Conservation (phyloP, 495 filamentous ascomycete genomes). For the Corynascus novoguineensis region DNA sequence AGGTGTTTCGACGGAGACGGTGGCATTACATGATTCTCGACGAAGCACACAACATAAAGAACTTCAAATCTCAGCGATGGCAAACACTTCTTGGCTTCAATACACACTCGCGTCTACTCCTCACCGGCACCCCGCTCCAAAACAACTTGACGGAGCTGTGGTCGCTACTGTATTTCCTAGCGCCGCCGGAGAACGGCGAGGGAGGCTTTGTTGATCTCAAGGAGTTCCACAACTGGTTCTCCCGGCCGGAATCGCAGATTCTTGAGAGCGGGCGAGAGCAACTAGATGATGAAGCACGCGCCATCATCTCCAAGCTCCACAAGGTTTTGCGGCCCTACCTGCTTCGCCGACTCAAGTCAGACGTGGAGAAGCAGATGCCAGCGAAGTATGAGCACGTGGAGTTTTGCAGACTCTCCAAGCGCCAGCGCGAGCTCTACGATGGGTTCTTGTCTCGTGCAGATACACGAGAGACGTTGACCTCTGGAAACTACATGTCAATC, state of each 20-base stretch:
- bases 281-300: conserved; percentile 86
- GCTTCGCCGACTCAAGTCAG: conserved; percentile 85
- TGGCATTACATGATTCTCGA: conserved; percentile 99
- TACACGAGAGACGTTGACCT: conserved; percentile 81
- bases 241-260: conserved; percentile 88
- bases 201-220: conserved; percentile 83
- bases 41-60: conserved; percentile 99
- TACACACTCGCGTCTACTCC: conserved; percentile 75
- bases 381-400: conserved; percentile 96
- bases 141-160: conserved; percentile 96
- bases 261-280: conserved; percentile 88
- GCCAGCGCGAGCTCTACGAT: conserved; percentile 93
- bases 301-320: conserved; percentile 85
- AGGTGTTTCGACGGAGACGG: conserved; percentile 82
- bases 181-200: conserved; percentile 80
- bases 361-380: conserved; percentile 99
- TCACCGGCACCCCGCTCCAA: conserved; percentile 94
- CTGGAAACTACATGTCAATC: conserved; percentile 94
- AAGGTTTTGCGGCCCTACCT: conserved; percentile 89
- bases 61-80: conserved; percentile 96
- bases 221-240: conserved; percentile 92
- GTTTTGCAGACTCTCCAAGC: conserved; percentile 87
- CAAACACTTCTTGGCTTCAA: conserved; percentile 89
- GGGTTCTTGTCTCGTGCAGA: conserved; percentile 93
- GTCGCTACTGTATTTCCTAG: conserved; percentile 94